These are phyloP conservation scores for Nicotiana otophora DNA, from an alignment of 257 asterid species.

Conservation along the genomic window DNA sequence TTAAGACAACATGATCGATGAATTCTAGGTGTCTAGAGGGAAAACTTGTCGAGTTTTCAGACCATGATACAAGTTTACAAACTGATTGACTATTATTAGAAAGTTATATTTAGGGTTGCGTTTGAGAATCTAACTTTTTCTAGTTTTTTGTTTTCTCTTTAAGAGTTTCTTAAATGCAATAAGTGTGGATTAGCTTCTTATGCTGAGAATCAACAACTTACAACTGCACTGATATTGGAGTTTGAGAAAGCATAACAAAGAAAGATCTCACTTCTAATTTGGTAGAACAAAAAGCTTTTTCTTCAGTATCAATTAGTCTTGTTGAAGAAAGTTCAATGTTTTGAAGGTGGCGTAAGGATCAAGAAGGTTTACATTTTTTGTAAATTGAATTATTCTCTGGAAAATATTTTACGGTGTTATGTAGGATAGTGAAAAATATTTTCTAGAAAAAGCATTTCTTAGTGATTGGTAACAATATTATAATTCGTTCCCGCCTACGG, in stretches of 20 bases:
- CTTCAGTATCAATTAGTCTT: background rate
- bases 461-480: background rate
- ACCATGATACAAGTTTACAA: background rate
- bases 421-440: no score
- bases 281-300: background rate
- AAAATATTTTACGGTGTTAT: background rate
- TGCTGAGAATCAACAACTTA: background rate
- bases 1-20: constrained; percentile 2
- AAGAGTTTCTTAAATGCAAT: background rate
- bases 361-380: background rate
- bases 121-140: background rate
- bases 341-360: background rate
- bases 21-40: background rate
- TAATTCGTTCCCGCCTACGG: no score
- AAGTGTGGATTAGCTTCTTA: background rate
- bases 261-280: background rate
- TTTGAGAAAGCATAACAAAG: background rate
- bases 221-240: background rate
- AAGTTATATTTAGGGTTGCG: background rate
- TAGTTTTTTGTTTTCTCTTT: background rate
- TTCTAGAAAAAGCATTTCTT: background rate
- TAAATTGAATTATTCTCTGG: no score
- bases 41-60: background rate
- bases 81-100: background rate
- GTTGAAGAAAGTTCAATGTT: background rate